Base-by-base conservation (phyloP, 495 filamentous ascomycete genomes). In the Cercophora sp. region DNA sequence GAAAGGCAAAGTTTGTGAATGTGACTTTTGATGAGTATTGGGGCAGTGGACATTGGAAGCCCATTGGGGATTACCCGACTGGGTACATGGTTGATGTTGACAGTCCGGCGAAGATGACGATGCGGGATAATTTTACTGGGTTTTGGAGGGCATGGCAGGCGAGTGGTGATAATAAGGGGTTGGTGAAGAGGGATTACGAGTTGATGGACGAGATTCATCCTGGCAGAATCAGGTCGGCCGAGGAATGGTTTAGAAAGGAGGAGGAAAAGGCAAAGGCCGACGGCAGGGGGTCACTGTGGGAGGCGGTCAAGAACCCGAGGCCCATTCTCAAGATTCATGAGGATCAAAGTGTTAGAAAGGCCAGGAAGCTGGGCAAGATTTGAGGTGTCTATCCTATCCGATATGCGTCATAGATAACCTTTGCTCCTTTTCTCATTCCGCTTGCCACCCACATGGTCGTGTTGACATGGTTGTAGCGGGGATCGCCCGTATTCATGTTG, bases 171-270 rank as follows among this genome's bases (percentile, higher is more conserved):
- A 71, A 77, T 11, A 59, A 51, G 25, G 67, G 70, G 0, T 39
- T 79, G 8, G 43, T 78, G 1, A 56, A 56, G 51, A 68, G 78
- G 44, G 75, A 83, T 60, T 81, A 79, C 49, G 54, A 49, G 19
- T 24, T 82, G 19, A 45, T 83, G 39, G 78, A 82, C 59, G 66
- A 75, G 59, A 81, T 84, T 23, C 62, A 72, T 40, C 78, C 79
- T 6, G 57, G 51, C 1, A 65, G 81, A 13, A 72, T 82, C 27
- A 69, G 61, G 55, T 72, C 59, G 25, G 76, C 70, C 1, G 75
- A 76, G 58, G 71, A 79, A 27, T 83, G 72, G 64, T 70, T 82
- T 50, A 54, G 64, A 24, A 59, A 53, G 29, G 67, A 77, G 54
- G 67, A 78, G 22, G 63, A 73, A 55, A 57, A 53, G 37, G 64